These are phyloP conservation scores for Sicyos edulis DNA, from an alignment of 306 rosid species.

Conservation along the genomic window DNA sequence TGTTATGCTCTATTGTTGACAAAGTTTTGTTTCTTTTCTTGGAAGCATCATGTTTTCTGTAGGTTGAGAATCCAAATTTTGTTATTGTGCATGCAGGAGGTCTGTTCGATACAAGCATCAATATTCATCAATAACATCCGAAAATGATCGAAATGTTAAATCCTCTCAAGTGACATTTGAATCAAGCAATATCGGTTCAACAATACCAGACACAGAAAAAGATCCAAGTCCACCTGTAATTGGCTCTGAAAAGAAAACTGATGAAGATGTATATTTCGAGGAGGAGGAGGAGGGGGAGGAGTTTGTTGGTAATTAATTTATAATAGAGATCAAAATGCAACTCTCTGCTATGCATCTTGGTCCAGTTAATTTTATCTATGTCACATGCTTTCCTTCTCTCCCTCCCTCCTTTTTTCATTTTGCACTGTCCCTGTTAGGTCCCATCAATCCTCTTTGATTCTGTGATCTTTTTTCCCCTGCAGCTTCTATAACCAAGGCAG, in stretches of 20 bases:
- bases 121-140: slow-evolving; percentile 30
- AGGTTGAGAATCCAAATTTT: slow-evolving; percentile 26
- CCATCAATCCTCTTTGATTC: slow-evolving; percentile 6
- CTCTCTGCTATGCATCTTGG: not conserved
- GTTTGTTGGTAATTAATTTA: slow-evolving; percentile 36
- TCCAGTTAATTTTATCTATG: not conserved
- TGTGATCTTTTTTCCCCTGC: slow-evolving; percentile 18
- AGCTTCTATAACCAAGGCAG: slow-evolving; percentile 46
- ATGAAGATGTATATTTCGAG: slow-evolving; percentile 21
- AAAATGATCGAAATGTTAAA: slow-evolving; percentile 27
- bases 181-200: slow-evolving; percentile 30
- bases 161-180: slow-evolving; percentile 46
- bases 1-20: slow-evolving; percentile 12
- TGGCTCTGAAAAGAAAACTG: slow-evolving; percentile 26
- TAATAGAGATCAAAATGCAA: not conserved
- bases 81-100: slow-evolving; percentile 41
- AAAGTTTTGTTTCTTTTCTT: slow-evolving; percentile 14
- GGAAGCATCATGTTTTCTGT: not conserved
- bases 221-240: slow-evolving; percentile 29
- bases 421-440: not conserved
- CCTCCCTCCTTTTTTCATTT: not conserved
- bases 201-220: slow-evolving; percentile 26
- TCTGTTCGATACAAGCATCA: slow-evolving; percentile 51
- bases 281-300: slow-evolving; percentile 38
- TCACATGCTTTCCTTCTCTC: not conserved